These are phyloP conservation scores for Phyllosticta citrichinensis DNA, from an alignment of 2,329 filamentous ascomycete species.

Conservation along the genomic window DNA sequence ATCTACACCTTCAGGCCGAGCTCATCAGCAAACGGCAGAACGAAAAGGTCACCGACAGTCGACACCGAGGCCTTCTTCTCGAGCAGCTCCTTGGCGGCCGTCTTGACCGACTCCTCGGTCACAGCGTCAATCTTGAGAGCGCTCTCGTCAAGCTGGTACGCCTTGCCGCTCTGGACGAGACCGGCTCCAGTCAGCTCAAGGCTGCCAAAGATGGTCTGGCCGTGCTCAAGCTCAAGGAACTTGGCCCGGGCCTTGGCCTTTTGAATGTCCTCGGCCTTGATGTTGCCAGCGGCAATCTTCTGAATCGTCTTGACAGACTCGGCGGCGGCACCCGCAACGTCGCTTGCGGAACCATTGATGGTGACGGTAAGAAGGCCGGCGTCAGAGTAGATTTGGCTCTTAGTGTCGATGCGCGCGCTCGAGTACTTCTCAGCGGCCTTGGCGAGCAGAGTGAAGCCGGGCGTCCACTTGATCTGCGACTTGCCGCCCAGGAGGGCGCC, in stretches of 20 bases:
- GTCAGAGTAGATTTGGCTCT: constrained; percentile 83
- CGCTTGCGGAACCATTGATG: constrained; percentile 62
- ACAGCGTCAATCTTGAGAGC: constrained; percentile 72
- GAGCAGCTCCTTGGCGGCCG: constrained; percentile 75
- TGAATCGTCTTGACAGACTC: constrained; percentile 74
- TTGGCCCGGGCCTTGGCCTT: constrained; percentile 92
- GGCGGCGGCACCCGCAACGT: constrained; percentile 64
- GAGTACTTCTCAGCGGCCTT: constrained; percentile 62
- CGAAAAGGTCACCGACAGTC: constrained; percentile 81
- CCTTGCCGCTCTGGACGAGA: constrained; percentile 69
- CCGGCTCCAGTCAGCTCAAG: constrained; percentile 77
- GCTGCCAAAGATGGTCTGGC: constrained; percentile 66
- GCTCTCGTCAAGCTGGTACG: constrained; percentile 73
- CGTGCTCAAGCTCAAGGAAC: constrained; percentile 77
- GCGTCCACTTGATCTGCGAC: constrained; percentile 88
- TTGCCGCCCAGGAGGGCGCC: constrained; percentile 82
- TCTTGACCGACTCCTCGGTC: constrained; percentile 73
- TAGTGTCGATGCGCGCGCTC: constrained; percentile 59
- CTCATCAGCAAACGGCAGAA: constrained; percentile 87
- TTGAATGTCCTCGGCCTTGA: constrained; percentile 74
- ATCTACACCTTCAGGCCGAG: constrained; percentile 88
- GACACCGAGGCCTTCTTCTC: constrained; percentile 83
- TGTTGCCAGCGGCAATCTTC: constrained; percentile 63
- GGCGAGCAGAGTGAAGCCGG: constrained; percentile 82
- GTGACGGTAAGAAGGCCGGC: constrained; percentile 81